phyloP scores from a whole-genome alignment of 2,329 filamentous ascomycete species.

The Ascomycota sp. region DNA sequence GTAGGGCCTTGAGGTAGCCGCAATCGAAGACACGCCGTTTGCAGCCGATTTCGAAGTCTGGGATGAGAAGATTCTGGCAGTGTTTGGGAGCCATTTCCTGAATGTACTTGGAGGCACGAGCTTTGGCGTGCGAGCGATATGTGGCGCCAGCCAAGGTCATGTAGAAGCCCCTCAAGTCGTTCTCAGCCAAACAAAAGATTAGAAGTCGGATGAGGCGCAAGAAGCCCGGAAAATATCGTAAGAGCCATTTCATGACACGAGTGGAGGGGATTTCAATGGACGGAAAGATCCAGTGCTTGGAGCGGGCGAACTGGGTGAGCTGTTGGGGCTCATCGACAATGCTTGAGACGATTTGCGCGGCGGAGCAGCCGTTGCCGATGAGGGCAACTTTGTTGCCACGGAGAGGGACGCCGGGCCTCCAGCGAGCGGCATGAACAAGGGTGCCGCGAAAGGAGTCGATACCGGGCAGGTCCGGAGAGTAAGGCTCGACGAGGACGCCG shows the following conservation, averaged over 20 bases:
- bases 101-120: constrained; percentile 18
- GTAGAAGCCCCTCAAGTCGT: constrained; percentile 14
- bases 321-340: constrained; percentile 15
- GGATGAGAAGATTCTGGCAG: constrained; percentile 38
- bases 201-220: constrained; percentile 17
- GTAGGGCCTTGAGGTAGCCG: constrained; percentile 29
- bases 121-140: constrained; percentile 16
- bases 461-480: constrained; percentile 22
- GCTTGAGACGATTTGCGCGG: constrained; percentile 27
- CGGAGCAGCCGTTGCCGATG: constrained; percentile 33
- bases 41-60: constrained; percentile 38
- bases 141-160: constrained; percentile 13
- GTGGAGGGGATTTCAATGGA: constrained; percentile 8
- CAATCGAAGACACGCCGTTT: constrained; percentile 40
- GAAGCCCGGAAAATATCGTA: constrained; percentile 24
- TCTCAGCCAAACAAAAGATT: constrained; percentile 17
- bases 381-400: constrained; percentile 24
- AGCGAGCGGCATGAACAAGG: constrained; percentile 32
- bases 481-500: constrained; percentile 13
- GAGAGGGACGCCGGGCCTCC: constrained; percentile 27
- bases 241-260: constrained; percentile 9
- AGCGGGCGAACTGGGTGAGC: constrained; percentile 19
- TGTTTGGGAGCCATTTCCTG: constrained; percentile 26
- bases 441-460: constrained; percentile 26
- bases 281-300: constrained; percentile 20